Evolutionary conservation across 2,329 filamentous ascomycete genomes (phyloP).

Genomic region (Fusarium robinianum): DNA sequence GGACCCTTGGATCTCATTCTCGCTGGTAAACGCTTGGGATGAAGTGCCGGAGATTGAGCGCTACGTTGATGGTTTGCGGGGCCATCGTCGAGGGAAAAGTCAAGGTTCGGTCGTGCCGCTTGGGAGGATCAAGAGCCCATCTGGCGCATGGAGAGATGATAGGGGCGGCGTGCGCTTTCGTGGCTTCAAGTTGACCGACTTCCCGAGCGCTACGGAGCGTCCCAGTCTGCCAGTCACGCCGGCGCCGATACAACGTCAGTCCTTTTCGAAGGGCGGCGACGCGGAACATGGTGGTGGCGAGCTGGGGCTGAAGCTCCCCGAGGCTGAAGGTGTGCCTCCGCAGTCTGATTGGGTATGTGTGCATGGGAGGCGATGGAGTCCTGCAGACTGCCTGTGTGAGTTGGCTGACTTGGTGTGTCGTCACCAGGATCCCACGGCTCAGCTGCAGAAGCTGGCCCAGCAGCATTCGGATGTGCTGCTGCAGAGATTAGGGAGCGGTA

Average conservation of each 20-base stretch:
- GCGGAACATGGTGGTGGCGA: slow-evolving; percentile 52
- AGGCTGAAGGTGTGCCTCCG: slow-evolving; percentile 80
- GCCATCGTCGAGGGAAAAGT: slow-evolving; percentile 53
- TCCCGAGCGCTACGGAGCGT: slow-evolving; percentile 79
- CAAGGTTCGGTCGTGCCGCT: slow-evolving; percentile 29
- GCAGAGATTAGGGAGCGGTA: slow-evolving; percentile 52
- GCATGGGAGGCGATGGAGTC: slow-evolving; percentile 55
- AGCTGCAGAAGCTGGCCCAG: slow-evolving; percentile 71
- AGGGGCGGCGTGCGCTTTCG: slow-evolving; percentile 14
- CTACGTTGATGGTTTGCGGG: slow-evolving; percentile 80
- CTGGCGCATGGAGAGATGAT: slow-evolving; percentile 17
- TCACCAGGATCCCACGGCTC: slow-evolving; percentile 69
- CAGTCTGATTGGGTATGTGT: slow-evolving; percentile 95
- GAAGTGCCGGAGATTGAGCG: slow-evolving; percentile 83
- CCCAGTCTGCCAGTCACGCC: slow-evolving; percentile 91
- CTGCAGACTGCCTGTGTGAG: slow-evolving; percentile 59
- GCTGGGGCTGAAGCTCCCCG: slow-evolving; percentile 65
- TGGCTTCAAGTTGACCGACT: slow-evolving; percentile 78
- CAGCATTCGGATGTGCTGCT: slow-evolving; percentile 67
- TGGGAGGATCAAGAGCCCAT: slow-evolving; percentile 26
- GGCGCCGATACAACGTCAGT: slow-evolving; percentile 72
- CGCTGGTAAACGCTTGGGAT: slow-evolving; percentile 90
- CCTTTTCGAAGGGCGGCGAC: slow-evolving; percentile 64
- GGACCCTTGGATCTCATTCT: slow-evolving; percentile 73
- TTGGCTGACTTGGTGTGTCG: slow-evolving; percentile 57